Evolutionary conservation across 2,329 filamentous ascomycete genomes (phyloP), one percentile per base, ranked within the genome.

Genomic region (Lecanicillium sp.): DNA sequence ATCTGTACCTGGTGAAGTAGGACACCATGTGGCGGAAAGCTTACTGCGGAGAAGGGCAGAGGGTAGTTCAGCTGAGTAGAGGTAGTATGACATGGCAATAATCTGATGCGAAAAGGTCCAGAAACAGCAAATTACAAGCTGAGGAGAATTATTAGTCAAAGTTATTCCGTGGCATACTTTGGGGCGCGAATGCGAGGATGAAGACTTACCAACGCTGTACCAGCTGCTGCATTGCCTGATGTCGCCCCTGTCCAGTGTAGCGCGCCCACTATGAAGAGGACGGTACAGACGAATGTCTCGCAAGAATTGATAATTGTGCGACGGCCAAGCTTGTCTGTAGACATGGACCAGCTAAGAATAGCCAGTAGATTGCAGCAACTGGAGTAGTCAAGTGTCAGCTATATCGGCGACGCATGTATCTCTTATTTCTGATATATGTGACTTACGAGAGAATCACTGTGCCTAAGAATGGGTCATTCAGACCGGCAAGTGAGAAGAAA

Each of bases 41-140:
- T 11, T 33, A 33, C 31, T 17, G 14, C 31, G 31, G 6, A 33
- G 31, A 33, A 33, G 17, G 17, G 31, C 31, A 17, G 31, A 33
- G 5, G 31, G 31, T 13, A 33, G 31, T 17, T 33, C 31, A 12
- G 31, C 31, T 13, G 31, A 33, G 13, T 14, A 33, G 4, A 33
- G 31, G 13, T 33, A 33, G 31, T 33, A 33, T 5, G 31, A 33
- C 31, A 33, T 33, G 7, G 31, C 31, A 33, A 33, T 33, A 13
- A 33, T 19, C 13, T 33, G 31, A 33, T 17, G 18, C 17, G 31
- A 17, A 17, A 33, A 33, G 15, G 31, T 33, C 31, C 31, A 33
- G 17, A 33, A 17, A 17, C 31, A 33, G 31, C 31, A 33, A 14
- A 33, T 33, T 4, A 33, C 31, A 11, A 33, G 31, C 31, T 33